Evolutionary conservation across 768 basidiomycete species (phyloP), one percentile per base, ranked within the genome.

Genomic region (Pisolithus microcarpus): DNA sequence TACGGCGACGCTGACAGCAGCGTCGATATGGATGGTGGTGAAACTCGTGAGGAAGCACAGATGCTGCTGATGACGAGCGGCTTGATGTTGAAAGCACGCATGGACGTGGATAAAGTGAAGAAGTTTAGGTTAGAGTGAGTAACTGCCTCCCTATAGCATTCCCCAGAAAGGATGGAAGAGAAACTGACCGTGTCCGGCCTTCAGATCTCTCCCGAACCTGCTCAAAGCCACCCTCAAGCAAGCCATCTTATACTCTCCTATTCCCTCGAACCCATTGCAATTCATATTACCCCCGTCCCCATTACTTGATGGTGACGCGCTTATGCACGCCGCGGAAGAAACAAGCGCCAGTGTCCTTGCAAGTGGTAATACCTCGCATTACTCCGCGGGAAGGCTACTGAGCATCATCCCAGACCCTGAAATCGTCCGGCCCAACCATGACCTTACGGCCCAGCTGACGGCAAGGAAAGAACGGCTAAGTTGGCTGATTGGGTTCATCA

Each of bases 401-500:
- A 24, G 43, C 9, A 23, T 23, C 39, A 8, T 5, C 40, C n/a
- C 63, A 85, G 81, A 91, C 71, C 56, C 75, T 24, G 74, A 84
- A 65, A 74, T 89, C 56, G 82, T 92, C 45, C 70, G 79, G 38
- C 75, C 80, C 8, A 87, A 86, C 54, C 85, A 89, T 58, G 93
- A 96, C 63, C 71, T 95, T 38, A 81, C 81, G 15, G 75, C 82
- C 2, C 92, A 94, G 61, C 67, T 97, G 56, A 76, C 75, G 5
- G 81, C 80, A 38, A 79, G 90, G 26, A 85, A 85, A 60, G 82
- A 85, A 49, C 73, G 89, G 36, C 70, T 94, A 26, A 82, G 80
- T 49, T 91, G 88, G 76, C 74, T 97, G n/a, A 88, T 95, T 57
- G 77, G 76, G 23, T 95, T 92, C 64, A 87, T 96, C 60, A 88